Evolutionary conservation across 208 protist species (phyloP), one percentile per base, ranked within the genome.

Genomic region (Wallacemonas sp.): DNA sequence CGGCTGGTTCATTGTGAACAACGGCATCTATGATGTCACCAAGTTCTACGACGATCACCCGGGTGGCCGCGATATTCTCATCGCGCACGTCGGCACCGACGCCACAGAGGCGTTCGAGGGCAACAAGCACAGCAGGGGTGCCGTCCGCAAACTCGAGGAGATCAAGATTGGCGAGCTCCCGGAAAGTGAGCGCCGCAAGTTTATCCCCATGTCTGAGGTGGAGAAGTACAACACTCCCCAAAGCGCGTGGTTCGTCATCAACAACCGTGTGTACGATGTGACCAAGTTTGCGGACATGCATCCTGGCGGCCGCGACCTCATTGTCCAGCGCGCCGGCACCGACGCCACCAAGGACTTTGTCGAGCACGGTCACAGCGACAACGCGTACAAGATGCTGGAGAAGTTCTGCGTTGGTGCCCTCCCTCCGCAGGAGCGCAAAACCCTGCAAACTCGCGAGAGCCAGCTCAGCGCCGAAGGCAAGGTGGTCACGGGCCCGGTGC

Each of bases 191-290:
- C 70, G 65, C 5, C 67, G 71, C 14, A 70, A 76, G 36, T 81
- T 68, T 67, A 77, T 82, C 31, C 46, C 74, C 28, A 68, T 76
- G 70, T 32, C 54, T 1, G 57, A 84, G 16, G 69, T 88, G 16
- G 57, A 57, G 28, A 33, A 46, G 31, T 72, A 89, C 46, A 79
- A 82, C 52, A 82, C 69, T 3, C 65, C 52, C 3, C 44, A 75
- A 23, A 50, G 63, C n/a, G 78, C 74, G 23, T 95, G 85, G 85
- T 70, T 93, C n/a, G 69, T 85, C 33, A 87, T 97, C 64, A 72
- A 92, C 67, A 92, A 91, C 74, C 95, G 92, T 36, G 89, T 95
- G 44, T 93, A 93, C 69, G 80, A 94, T 57, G 65, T 95, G 2
- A 93, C 82, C 20, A 32, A 55, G 29, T 97, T 94, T 72, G 62